Conservation (phyloP, 306 rosid species). For the Prunus kanzakura region DNA sequence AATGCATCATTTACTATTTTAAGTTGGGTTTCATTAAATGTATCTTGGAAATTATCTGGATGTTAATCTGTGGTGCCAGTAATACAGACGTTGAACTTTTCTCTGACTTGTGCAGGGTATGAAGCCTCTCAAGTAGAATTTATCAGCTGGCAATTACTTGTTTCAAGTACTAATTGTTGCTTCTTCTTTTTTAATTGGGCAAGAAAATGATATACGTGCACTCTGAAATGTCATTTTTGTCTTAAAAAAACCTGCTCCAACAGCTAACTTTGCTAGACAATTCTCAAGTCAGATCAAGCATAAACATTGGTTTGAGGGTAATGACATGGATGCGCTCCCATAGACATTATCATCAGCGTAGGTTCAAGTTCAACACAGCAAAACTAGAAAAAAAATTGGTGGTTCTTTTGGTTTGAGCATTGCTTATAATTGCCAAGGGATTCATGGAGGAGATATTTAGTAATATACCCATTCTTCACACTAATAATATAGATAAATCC, state of each 20-base stretch:
- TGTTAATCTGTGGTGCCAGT: background rate
- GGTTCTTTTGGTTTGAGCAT: background rate
- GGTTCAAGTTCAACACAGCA: background rate
- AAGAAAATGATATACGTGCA: background rate
- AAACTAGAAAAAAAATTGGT: background rate
- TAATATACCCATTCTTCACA: too few species aligned
- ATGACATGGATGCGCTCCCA: background rate
- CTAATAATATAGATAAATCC: too few species aligned
- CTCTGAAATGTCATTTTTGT: background rate
- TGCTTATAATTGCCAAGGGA: background rate
- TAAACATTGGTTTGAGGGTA: background rate
- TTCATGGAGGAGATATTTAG: background rate
- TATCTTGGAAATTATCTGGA: background rate
- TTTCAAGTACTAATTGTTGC: background rate
- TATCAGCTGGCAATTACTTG: background rate
- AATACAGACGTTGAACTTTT: background rate
- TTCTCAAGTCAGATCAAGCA: background rate
- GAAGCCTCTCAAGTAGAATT: conserved; percentile 2
- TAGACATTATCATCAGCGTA: background rate
- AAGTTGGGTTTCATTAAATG: background rate
- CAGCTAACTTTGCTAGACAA: background rate
- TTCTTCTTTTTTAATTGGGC: background rate
- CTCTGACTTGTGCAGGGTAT: background rate
- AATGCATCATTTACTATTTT: background rate
- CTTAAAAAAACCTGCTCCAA: background rate